These are phyloP conservation scores for Penicillium sp. DNA, from an alignment of 2,329 filamentous ascomycete species.

Conservation along the genomic window DNA sequence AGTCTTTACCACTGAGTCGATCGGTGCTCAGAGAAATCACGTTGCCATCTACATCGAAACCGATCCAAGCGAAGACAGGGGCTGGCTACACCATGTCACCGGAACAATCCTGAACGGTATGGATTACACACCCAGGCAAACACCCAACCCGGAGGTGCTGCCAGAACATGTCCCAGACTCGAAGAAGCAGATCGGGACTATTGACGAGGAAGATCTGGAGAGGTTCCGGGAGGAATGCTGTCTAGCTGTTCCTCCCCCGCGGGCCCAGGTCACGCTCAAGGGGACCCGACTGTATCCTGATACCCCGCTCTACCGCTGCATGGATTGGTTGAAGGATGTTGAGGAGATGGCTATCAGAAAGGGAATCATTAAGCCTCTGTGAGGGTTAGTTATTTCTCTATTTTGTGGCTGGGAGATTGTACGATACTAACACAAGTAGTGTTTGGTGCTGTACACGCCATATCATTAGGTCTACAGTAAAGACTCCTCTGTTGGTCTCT, in stretches of 20 bases:
- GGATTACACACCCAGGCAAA: constrained; percentile 10
- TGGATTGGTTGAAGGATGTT: constrained; percentile 17
- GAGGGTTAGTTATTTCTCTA: neutral
- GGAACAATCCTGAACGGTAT: constrained; percentile 20
- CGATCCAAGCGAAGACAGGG: constrained; percentile 4
- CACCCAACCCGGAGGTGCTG: constrained; percentile 6
- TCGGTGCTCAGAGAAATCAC: constrained; percentile 14
- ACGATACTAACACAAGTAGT: neutral
- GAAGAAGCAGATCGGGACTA: constrained; percentile 16
- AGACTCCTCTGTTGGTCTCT: neutral
- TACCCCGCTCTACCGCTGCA: constrained; percentile 16
- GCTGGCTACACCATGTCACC: constrained; percentile 16
- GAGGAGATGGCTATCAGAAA: constrained; percentile 14
- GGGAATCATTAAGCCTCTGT: constrained; percentile 12
- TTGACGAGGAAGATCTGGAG: constrained; percentile 10
- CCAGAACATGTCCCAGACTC: constrained; percentile 8
- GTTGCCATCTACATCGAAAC: constrained; percentile 20
- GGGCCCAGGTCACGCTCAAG: constrained; percentile 11
- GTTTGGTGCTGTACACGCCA: neutral
- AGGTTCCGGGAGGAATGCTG: constrained; percentile 14
- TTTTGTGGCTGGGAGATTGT: neutral
- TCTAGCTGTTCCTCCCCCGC: constrained; percentile 10
- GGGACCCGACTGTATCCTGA: constrained; percentile 11
- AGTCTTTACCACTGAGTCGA: constrained; percentile 16
- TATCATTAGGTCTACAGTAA: neutral